These are phyloP conservation scores for Colletotrichum camelliae DNA, from an alignment of 2,329 filamentous ascomycete genomes.

Conservation along the genomic window DNA sequence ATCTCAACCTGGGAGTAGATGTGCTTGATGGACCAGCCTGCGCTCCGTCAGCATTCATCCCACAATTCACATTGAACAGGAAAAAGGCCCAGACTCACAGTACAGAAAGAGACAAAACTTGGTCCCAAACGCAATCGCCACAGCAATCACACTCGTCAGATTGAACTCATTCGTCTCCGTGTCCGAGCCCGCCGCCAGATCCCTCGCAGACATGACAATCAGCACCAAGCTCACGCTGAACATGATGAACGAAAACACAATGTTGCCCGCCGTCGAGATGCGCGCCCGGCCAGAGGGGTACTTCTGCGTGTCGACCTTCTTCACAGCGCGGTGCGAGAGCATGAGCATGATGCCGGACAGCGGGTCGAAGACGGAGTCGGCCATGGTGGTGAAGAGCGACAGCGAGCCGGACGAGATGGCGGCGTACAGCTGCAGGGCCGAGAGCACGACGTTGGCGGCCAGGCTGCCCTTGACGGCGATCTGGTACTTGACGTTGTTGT, in stretches of 20 bases:
- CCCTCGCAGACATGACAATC: slow-evolving; percentile 82
- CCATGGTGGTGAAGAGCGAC: slow-evolving; percentile 97
- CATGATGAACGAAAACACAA: slow-evolving; percentile 97
- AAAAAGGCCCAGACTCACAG: slow-evolving; percentile 49
- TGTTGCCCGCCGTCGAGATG: slow-evolving; percentile 95
- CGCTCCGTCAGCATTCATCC: not conserved
- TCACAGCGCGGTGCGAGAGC: slow-evolving; percentile 85
- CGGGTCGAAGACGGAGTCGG: slow-evolving; percentile 93
- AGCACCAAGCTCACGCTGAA: slow-evolving; percentile 81
- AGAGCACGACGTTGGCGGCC: slow-evolving; percentile 79
- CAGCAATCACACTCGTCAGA: slow-evolving; percentile 83
- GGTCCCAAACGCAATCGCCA: slow-evolving; percentile 81
- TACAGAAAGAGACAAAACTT: slow-evolving; percentile 88
- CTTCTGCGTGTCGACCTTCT: slow-evolving; percentile 80
- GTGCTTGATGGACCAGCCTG: slow-evolving; percentile 78
- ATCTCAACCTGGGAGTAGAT: slow-evolving; percentile 92
- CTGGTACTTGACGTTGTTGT: slow-evolving; percentile 79
- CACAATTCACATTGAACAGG: fast-evolving
- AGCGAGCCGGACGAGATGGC: slow-evolving; percentile 88
- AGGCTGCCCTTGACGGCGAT: slow-evolving; percentile 74
- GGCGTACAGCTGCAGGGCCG: slow-evolving; percentile 85
- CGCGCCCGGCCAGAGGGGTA: slow-evolving; percentile 94
- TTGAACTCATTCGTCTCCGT: slow-evolving; percentile 71
- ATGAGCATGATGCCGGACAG: slow-evolving; percentile 88
- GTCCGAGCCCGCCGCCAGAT: slow-evolving; percentile 60